Percentiles rank a stretch among this genome's conserved stretches.
Evolutionary conservation across 768 basidiomycete species (phyloP).

Genomic region (Naganishia vishniacii): DNA sequence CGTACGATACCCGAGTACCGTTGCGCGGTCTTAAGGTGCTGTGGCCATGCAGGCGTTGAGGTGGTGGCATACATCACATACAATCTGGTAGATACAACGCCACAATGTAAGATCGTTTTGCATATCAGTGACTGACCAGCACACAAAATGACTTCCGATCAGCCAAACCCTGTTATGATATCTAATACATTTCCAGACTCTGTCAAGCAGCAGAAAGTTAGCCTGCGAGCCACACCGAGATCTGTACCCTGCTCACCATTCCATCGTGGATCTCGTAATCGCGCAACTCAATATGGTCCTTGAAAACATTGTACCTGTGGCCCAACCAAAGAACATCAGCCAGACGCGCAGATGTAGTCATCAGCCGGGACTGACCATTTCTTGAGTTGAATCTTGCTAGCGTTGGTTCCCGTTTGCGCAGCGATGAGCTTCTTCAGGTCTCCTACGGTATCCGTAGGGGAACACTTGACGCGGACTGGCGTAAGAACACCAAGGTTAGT

Average conservation of each 20-base stretch:
- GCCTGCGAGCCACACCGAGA: neutral
- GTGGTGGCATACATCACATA: too few species aligned
- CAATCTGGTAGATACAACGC: too few species aligned
- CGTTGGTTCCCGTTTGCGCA: constrained; percentile 86
- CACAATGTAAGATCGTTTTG: too few species aligned
- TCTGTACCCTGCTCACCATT: constrained; percentile 42
- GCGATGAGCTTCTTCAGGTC: constrained; percentile 96
- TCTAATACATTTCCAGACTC: constrained; percentile 49
- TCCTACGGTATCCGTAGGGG: constrained; percentile 87
- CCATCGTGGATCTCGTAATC: constrained; percentile 51
- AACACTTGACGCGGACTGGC: constrained; percentile 86
- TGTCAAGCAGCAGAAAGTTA: constrained; percentile 24
- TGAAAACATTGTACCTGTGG: constrained; percentile 78
- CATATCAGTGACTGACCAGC: too few species aligned
- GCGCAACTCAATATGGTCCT: constrained; percentile 63
- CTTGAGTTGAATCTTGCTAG: constrained; percentile 82
- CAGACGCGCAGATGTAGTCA: neutral
- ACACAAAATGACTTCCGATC: too few species aligned
- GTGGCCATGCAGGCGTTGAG: too few species aligned
- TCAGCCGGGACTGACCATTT: constrained; percentile 67
- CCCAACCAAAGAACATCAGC: constrained; percentile 42
- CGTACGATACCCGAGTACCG: too few species aligned
- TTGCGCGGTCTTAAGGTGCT: too few species aligned
- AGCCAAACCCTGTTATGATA: too few species aligned
- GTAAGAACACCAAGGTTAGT: constrained; percentile 6